These are phyloP conservation scores for Talaromyces sp. DNA, from an alignment of 2,329 filamentous ascomycete genomes.

Conservation along the genomic window DNA sequence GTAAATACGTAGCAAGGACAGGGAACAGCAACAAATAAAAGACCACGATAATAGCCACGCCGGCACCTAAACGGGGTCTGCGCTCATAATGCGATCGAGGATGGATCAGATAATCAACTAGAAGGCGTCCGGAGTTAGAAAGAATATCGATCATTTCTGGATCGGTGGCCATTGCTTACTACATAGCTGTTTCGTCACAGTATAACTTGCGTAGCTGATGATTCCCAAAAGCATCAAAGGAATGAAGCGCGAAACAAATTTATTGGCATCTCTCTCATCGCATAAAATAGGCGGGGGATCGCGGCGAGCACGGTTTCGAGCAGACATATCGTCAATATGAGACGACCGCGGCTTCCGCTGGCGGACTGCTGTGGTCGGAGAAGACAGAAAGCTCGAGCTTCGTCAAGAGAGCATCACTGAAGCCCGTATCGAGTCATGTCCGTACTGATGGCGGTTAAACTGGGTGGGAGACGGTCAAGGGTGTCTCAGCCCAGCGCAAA, in stretches of 20 bases:
- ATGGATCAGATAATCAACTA: constrained; percentile 67
- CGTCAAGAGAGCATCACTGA: background rate
- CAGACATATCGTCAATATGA: background rate
- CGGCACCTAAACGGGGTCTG: constrained; percentile 49
- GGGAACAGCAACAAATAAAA: constrained; percentile 68
- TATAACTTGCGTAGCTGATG: constrained; percentile 67
- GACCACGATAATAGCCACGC: constrained; percentile 64
- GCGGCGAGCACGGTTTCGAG: constrained; percentile 8
- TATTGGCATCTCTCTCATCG: constrained; percentile 44
- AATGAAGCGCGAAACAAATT: constrained; percentile 60
- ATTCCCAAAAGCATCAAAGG: constrained; percentile 63
- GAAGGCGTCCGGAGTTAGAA: background rate
- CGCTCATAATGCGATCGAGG: constrained; percentile 35
- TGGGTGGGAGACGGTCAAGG: background rate
- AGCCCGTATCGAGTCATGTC: background rate
- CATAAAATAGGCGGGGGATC: constrained; percentile 13
- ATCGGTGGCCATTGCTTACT: constrained; percentile 45
- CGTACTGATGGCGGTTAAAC: background rate
- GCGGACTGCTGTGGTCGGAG: background rate
- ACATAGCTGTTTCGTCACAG: constrained; percentile 61
- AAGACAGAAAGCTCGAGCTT: background rate
- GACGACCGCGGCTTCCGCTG: background rate
- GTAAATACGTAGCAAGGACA: constrained; percentile 62
- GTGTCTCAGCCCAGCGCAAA: background rate
- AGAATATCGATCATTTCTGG: background rate